Base-by-base conservation (phyloP, 2,329 filamentous ascomycete genomes). In the Botrytis galanthina region DNA sequence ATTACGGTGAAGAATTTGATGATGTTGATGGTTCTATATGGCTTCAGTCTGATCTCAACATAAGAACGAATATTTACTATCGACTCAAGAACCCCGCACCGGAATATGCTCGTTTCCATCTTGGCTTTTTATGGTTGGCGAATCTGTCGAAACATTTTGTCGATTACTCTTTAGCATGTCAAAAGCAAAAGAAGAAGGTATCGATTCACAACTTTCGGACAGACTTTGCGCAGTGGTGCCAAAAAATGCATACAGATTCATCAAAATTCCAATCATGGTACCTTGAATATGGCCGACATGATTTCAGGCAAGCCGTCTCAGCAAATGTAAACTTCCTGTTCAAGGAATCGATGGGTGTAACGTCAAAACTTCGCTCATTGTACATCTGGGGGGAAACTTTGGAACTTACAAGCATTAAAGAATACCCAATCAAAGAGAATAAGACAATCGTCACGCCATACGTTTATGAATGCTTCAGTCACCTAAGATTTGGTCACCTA, bases 111-210 rank as follows among this genome's bases (percentile, higher is more conserved):
- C 82, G 88, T 2, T 94, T 91, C 77, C 87, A 90, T 74, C 67
- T 82, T 0, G 85, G 88, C 0, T 95, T 94, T 75, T 74, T 90
- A 0, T 96, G 92, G 92, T 81, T 95, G 1, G 91, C 89, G 0
- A 86, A 91, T 70, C 83, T 96, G 0, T 85, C 87, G 0, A 95
- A 95, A 78, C 89, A 94, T 77, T 86, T 92, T 37, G 85, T 94
- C 1, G 91, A 94, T 75, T 96, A 87, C 51, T 77, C 75, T 63
- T 62, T 78, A 44, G 60, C 67, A 26, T 74, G 73, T n/a, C 67
- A 74, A 74, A 29, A 70, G 9, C 29, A 64, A 48, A 48, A 71
- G 75, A 2, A 77, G 80, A 14, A 39, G 9, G 85, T 92, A 1
- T 81, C 82, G 0, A 83, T 94, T 0, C 72, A 82, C 4, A 82